These are phyloP conservation scores for Fusarium zealandicum DNA, from an alignment of 2,329 filamentous ascomycete genomes.

Conservation along the genomic window DNA sequence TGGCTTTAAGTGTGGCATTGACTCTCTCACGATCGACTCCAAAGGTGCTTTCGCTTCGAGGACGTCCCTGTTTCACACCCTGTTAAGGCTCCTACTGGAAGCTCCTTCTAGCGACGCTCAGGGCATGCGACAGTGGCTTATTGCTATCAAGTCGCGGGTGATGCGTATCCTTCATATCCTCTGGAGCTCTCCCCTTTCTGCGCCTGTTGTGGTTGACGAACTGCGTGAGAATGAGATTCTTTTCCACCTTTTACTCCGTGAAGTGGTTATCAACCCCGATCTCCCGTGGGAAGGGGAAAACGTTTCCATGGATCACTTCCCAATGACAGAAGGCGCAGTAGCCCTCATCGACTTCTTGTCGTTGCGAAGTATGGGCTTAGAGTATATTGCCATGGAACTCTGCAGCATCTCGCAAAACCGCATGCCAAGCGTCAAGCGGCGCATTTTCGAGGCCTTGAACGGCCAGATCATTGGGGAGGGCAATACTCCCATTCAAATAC, in stretches of 20 bases:
- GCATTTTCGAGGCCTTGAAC: constrained; percentile 76
- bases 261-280: constrained; percentile 73
- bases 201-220: constrained; percentile 76
- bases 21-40: constrained; percentile 71
- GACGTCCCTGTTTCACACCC: constrained; percentile 82
- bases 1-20: constrained; percentile 81
- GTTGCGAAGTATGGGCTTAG: constrained; percentile 77
- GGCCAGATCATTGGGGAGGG: constrained; percentile 74
- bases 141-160: constrained; percentile 71
- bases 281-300: constrained; percentile 77
- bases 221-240: constrained; percentile 81
- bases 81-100: constrained; percentile 74
- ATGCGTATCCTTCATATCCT: constrained; percentile 80
- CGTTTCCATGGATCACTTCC: constrained; percentile 69
- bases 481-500: constrained; percentile 70
- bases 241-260: constrained; percentile 76
- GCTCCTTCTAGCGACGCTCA: constrained; percentile 70
- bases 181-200: constrained; percentile 84
- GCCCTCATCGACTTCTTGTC: constrained; percentile 80
- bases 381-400: constrained; percentile 87
- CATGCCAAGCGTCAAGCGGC: constrained; percentile 73
- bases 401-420: constrained; percentile 76
- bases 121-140: constrained; percentile 71
- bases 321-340: constrained; percentile 69
- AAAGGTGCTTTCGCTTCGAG: constrained; percentile 74